These are phyloP conservation scores for Tricholomella constricta DNA, from an alignment of 768 basidiomycete genomes.

Conservation along the genomic window DNA sequence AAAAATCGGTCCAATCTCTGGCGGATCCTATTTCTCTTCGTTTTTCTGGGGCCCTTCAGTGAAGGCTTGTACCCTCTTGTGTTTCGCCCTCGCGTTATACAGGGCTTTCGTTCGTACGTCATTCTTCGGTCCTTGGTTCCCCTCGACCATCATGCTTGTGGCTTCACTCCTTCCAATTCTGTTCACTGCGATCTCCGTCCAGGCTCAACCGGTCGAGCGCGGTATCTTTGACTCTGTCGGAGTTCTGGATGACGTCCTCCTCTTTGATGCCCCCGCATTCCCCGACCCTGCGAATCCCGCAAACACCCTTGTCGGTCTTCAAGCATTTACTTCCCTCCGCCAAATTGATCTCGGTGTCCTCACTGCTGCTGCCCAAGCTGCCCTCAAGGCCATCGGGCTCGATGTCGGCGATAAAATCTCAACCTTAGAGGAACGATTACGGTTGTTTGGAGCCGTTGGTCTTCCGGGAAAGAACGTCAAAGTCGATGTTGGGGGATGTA, in stretches of 20 bases:
- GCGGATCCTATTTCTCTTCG: background rate
- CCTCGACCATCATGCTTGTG: slow-evolving; percentile 8
- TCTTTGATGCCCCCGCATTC: slow-evolving; percentile 43
- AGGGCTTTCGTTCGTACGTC: too few species aligned
- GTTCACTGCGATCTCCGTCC: slow-evolving; percentile 5
- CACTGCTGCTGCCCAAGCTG: slow-evolving; percentile 18
- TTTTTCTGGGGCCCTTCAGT: slow-evolving; percentile 5
- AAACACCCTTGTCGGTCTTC: slow-evolving; percentile 33
- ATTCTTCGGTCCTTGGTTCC: background rate
- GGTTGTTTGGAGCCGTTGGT: slow-evolving; percentile 36
- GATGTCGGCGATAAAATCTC: slow-evolving; percentile 30
- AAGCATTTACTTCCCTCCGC: slow-evolving; percentile 38
- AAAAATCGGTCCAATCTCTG: background rate
- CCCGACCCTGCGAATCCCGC: slow-evolving; percentile 34
- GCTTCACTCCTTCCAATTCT: slow-evolving; percentile 1
- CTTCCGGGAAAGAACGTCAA: slow-evolving; percentile 32
- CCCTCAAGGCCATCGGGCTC: slow-evolving; percentile 31
- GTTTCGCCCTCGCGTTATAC: background rate
- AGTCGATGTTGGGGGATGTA: slow-evolving; percentile 35
- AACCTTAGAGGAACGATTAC: slow-evolving; percentile 30
- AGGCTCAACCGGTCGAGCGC: slow-evolving; percentile 16
- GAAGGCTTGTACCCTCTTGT: slow-evolving; percentile 2
- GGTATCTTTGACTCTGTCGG: slow-evolving; percentile 21
- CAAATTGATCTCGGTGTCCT: slow-evolving; percentile 27
- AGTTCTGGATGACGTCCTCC: slow-evolving; percentile 34